Conservation (phyloP, 805 yeast genomes). For the Sugiyamaella americana region DNA sequence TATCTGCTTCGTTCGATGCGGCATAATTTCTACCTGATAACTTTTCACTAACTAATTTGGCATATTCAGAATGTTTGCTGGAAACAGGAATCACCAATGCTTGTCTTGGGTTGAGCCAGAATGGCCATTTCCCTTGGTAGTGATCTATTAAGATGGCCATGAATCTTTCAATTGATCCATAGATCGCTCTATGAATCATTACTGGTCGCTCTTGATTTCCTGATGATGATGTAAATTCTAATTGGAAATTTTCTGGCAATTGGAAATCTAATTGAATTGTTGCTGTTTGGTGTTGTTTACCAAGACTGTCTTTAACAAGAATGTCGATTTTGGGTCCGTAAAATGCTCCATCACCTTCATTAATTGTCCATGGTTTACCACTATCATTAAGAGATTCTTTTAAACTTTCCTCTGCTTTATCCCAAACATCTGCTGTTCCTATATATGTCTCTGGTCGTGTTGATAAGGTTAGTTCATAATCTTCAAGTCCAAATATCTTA, state of each 20-base stretch:
- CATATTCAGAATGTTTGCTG: slow-evolving; percentile 51
- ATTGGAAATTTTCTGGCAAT: slow-evolving; percentile 75
- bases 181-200: slow-evolving; percentile 93
- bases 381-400: slow-evolving; percentile 47
- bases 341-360: slow-evolving; percentile 94
- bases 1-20: slow-evolving; percentile 21
- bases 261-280: slow-evolving; percentile 95
- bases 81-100: slow-evolving; percentile 78
- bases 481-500: slow-evolving; percentile 52
- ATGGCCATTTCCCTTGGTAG: slow-evolving; percentile 92
- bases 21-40: slow-evolving; percentile 32
- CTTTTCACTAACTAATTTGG: slow-evolving; percentile 41
- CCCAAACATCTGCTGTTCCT: slow-evolving; percentile 76
- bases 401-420: slow-evolving; percentile 67
- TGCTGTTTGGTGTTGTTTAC: slow-evolving; percentile 87
- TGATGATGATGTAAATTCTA: slow-evolving; percentile 46
- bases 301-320: slow-evolving; percentile 68
- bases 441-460: slow-evolving; percentile 80
- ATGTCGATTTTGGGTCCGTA: slow-evolving; percentile 73
- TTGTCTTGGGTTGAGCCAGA: slow-evolving; percentile 93
- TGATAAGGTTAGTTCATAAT: slow-evolving; percentile 62
- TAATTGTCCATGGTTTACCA: slow-evolving; percentile 58
- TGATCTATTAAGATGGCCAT: slow-evolving; percentile 87
- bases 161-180: slow-evolving; percentile 91
- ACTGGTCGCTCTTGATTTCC: slow-evolving; percentile 58